Percentiles rank a stretch among this genome's conserved stretches.
Conservation (phyloP, 2,329 filamentous ascomycete species). For the Pyrenophora graminea region DNA sequence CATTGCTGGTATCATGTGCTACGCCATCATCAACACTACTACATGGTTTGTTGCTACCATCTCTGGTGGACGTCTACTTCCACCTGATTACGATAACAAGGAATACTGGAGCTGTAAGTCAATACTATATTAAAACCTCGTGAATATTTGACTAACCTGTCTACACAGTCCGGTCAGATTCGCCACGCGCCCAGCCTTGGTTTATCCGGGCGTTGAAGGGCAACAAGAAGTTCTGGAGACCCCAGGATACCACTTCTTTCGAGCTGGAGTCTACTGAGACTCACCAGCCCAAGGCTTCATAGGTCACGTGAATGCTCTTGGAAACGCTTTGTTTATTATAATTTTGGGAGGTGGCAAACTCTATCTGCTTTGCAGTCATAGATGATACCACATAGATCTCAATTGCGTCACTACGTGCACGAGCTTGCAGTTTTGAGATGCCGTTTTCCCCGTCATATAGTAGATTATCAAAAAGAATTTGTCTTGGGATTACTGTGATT, state of each 20-base stretch:
- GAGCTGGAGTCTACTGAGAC: constrained; percentile 26
- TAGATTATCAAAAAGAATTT: no score
- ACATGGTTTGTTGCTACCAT: constrained; percentile 54
- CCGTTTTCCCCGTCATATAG: no score
- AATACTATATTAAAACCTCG: neutral
- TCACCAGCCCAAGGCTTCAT: constrained; percentile 10
- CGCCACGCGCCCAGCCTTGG: constrained; percentile 31
- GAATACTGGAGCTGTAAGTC: constrained; percentile 38
- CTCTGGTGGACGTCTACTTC: constrained; percentile 22
- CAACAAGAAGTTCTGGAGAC: constrained; percentile 31
- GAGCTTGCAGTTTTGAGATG: no score
- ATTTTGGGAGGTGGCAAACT: no score
- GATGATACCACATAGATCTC: no score
- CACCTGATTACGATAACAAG: constrained; percentile 35
- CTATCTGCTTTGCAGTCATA: no score
- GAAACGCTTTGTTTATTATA: no score
- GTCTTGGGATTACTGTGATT: neutral
- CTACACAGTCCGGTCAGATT: constrained; percentile 25
- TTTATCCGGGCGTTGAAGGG: constrained; percentile 31
- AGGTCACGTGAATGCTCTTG: no score
- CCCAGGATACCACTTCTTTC: constrained; percentile 24
- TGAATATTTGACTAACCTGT: constrained; percentile 6
- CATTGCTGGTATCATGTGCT: constrained; percentile 77
- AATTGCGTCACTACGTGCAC: no score
- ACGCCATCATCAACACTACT: constrained; percentile 72